Percentiles rank a stretch among this genome's conserved stretches.
Evolutionary conservation across 495 filamentous ascomycete species (phyloP).

Genomic region (Penicillium goetzii): DNA sequence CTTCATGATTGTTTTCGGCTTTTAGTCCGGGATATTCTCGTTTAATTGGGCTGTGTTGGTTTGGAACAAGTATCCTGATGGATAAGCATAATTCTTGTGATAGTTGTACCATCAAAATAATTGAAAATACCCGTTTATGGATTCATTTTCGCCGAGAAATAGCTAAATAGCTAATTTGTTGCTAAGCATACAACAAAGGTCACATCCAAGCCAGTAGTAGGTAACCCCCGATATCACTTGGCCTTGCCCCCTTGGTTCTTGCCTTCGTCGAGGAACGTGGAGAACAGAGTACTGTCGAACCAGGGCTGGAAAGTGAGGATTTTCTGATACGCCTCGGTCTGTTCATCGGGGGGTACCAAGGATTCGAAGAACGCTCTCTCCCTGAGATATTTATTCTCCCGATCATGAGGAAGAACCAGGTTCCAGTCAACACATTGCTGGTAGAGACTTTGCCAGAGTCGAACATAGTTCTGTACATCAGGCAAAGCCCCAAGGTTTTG

Average conservation of each 20-base stretch:
- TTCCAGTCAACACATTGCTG: constrained; percentile 7
- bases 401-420: neutral
- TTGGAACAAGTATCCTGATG: neutral
- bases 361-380: neutral
- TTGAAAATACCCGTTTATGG: neutral
- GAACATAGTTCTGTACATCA: neutral
- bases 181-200: neutral
- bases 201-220: neutral
- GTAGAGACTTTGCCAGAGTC: neutral
- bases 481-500: neutral
- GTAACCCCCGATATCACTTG: neutral
- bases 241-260: neutral
- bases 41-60: neutral
- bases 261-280: neutral
- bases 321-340: neutral
- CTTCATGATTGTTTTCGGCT: neutral
- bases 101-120: neutral
- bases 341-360: neutral
- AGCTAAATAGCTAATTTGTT: neutral
- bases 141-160: neutral
- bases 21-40: neutral
- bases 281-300: constrained; percentile 1
- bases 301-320: constrained; percentile 1
- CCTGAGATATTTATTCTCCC: neutral
- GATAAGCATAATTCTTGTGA: too few species aligned